Base-by-base conservation (phyloP, 129 eudicot genomes). In the Centaurea solstitialis region DNA sequence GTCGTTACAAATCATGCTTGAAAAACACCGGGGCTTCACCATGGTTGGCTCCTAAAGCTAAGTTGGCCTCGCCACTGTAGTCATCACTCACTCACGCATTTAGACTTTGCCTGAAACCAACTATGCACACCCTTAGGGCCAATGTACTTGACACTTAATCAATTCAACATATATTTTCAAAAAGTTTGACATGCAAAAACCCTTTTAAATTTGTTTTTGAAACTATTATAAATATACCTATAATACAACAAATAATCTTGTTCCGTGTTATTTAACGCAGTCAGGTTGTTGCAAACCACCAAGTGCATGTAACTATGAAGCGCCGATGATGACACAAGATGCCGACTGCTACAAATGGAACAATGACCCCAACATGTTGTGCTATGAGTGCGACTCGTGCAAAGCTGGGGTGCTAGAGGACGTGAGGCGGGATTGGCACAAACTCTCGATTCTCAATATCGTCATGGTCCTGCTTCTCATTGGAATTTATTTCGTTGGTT, bases 231-330 rank as follows among this genome's bases (percentile, higher is more conserved):
- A 43, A 7, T 10, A 45, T 10, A 41, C 57, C 12, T 45, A 45
- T 4, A 45, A 45, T 11, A 45, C n/a, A 47, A 47, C 18, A 12
- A 33, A 50, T 81, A 45, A 67, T 67, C 70, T 15, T 68, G 15
- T 82, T 76, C 18, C 0, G 45, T 62, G 72, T 82, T 50, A 24
- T 15, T 76, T 21, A 62, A n/a, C 87, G 87, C 81, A 94, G 97
- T 94, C 97, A 9, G 98, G 99, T 4, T 95, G 99, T 83, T 95
- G 99, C 88, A 95, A 95, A 82, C 99, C 99, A 23, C 97, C 98
- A 79, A 95, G 89, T 5, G 50, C 94, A 40, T 95, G 99, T 81
- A 85, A 85, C 77, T 95, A 95, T 47, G 85, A 73, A 11, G 84
- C 78, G 18, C 74, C 91, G 21, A 83, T 77, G 87, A 59, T 76